These are phyloP conservation scores for Xylaria sp. DNA, from an alignment of 2,329 filamentous ascomycete genomes.

Conservation along the genomic window DNA sequence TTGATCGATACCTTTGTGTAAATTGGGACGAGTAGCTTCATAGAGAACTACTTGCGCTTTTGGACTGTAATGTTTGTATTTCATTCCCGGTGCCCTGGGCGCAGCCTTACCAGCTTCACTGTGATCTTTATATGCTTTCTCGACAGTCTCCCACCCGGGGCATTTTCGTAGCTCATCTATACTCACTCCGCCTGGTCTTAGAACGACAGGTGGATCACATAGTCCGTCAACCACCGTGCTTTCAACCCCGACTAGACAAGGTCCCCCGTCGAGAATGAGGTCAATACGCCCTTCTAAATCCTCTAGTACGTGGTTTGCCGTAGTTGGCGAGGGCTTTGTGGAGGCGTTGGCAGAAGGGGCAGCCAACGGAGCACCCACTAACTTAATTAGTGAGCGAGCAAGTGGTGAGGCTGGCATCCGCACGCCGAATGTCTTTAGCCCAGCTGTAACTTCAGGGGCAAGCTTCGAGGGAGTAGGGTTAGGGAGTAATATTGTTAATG, in stretches of 20 bases:
- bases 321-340: slow-evolving; percentile 89
- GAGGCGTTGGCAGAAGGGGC: slow-evolving; percentile 95
- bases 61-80: slow-evolving; percentile 97
- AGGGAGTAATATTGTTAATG: slow-evolving; percentile 86
- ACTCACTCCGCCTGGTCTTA: slow-evolving; percentile 86
- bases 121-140: slow-evolving; percentile 78
- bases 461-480: slow-evolving; percentile 72
- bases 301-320: slow-evolving; percentile 84
- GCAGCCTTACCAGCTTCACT: slow-evolving; percentile 67
- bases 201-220: slow-evolving; percentile 76
- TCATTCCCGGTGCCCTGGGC: slow-evolving; percentile 94
- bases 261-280: slow-evolving; percentile 86
- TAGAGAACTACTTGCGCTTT: slow-evolving; percentile 85
- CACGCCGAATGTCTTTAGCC: slow-evolving; percentile 82
- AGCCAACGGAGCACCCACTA: slow-evolving; percentile 79
- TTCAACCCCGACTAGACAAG: slow-evolving; percentile 88
- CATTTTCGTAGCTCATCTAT: slow-evolving; percentile 77
- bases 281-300: slow-evolving; percentile 84
- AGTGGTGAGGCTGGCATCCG: slow-evolving; percentile 86
- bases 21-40: slow-evolving; percentile 57
- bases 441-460: slow-evolving; percentile 90
- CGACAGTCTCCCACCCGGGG: slow-evolving; percentile 80
- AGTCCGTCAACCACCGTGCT: slow-evolving; percentile 96
- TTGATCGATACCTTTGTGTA: slow-evolving; percentile 44
- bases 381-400: slow-evolving; percentile 84